These are phyloP conservation scores for Smallanthus sonchifolius DNA, from an alignment of 129 eudicot genomes.

Conservation along the genomic window DNA sequence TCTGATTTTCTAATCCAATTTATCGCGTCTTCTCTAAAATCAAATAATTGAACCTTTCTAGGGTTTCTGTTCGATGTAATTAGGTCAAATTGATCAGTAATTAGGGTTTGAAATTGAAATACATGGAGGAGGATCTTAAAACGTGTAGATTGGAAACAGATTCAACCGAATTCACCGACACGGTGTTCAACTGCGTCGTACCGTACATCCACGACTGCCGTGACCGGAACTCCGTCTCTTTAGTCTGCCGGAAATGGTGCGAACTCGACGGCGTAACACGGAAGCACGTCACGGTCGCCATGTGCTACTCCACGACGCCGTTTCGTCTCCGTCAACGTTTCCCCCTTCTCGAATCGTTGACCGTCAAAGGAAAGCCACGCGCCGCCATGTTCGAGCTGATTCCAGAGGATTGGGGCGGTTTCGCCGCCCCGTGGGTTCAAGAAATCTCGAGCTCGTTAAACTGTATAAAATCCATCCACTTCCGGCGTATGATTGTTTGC, in stretches of 20 bases:
- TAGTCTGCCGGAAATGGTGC: conserved; percentile 35
- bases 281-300: conserved; percentile 23
- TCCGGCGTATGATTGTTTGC: conserved; percentile 33
- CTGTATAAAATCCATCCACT: conserved; percentile 30
- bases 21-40: background rate
- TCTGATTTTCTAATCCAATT: background rate
- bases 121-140: conserved; percentile 19
- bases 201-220: conserved; percentile 20
- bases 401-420: conserved; percentile 38
- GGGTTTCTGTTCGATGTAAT: conserved; percentile 2
- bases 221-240: conserved; percentile 36
- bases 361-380: conserved; percentile 35
- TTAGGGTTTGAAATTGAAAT: conserved; percentile 1
- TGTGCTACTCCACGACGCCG: conserved; percentile 36
- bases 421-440: conserved; percentile 27
- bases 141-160: conserved; percentile 1
- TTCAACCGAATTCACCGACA: conserved; percentile 18
- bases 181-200: conserved; percentile 36
- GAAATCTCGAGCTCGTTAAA: conserved; percentile 9
- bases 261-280: conserved; percentile 34
- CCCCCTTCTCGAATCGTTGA: conserved; percentile 31
- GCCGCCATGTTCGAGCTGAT: conserved; percentile 39
- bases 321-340: conserved; percentile 21
- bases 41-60: background rate
- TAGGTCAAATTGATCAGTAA: background rate